These are phyloP conservation scores for Whalleya microplaca DNA, from an alignment of 2,329 filamentous ascomycete species.

Conservation along the genomic window DNA sequence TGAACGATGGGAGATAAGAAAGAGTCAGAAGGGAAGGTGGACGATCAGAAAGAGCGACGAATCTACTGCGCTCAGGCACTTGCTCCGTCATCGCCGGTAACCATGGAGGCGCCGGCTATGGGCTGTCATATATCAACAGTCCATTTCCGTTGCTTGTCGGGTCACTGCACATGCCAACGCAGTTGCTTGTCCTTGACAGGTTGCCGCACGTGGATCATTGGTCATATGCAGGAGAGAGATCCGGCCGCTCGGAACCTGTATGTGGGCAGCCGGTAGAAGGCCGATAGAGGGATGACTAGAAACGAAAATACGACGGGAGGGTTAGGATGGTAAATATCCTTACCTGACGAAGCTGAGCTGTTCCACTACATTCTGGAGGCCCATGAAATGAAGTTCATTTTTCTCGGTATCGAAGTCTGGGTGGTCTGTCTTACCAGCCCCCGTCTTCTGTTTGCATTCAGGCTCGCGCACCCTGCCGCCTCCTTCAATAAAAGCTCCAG, in stretches of 20 bases:
- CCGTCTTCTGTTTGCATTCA: slow-evolving; percentile 63
- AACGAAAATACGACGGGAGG: slow-evolving; percentile 6
- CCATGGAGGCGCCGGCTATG: neutral
- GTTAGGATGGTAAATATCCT: slow-evolving; percentile 37
- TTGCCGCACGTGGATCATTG: slow-evolving; percentile 25
- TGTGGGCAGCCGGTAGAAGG: slow-evolving; percentile 23
- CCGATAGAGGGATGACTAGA: slow-evolving; percentile 2
- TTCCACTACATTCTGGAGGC: slow-evolving; percentile 63
- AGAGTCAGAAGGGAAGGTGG: slow-evolving; percentile 11
- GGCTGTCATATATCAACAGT: slow-evolving; percentile 16
- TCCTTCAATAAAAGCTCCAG: slow-evolving; percentile 38
- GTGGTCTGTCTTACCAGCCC: slow-evolving; percentile 59
- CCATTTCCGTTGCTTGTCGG: slow-evolving; percentile 29
- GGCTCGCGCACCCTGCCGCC: slow-evolving; percentile 56
- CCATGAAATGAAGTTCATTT: slow-evolving; percentile 61
- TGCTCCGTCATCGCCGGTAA: slow-evolving; percentile 11
- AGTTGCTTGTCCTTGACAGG: slow-evolving; percentile 23
- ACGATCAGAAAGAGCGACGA: slow-evolving; percentile 12
- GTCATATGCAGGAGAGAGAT: slow-evolving; percentile 11
- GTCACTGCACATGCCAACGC: slow-evolving; percentile 32
- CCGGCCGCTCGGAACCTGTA: slow-evolving; percentile 22
- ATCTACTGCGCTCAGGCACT: neutral
- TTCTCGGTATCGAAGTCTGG: slow-evolving; percentile 63
- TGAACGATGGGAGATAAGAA: slow-evolving; percentile 9
- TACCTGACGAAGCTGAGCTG: slow-evolving; percentile 75